Evolutionary conservation across 2,329 filamentous ascomycete species (phyloP).

Genomic region (Alternaria brassicae): DNA sequence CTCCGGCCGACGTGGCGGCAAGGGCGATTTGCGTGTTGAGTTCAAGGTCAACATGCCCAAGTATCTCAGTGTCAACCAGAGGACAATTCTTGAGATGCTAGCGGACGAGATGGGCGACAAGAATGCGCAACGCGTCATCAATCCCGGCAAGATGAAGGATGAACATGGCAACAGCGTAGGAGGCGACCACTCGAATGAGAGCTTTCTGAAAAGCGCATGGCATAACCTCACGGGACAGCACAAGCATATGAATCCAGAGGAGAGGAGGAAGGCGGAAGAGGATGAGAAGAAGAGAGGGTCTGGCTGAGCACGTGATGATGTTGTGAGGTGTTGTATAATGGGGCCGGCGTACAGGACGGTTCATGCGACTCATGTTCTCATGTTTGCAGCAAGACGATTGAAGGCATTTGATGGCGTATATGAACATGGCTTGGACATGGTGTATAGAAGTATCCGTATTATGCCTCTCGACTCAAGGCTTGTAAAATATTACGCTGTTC

Average conservation of each 20-base stretch:
- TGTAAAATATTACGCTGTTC: conserved; percentile 28
- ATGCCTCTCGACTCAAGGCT: conserved; percentile 48
- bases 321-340: conserved; percentile 16
- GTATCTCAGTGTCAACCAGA: conserved; percentile 87
- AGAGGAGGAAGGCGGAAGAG: conserved; percentile 45
- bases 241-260: conserved; percentile 29
- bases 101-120: conserved; percentile 96
- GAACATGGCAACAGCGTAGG: conserved; percentile 22
- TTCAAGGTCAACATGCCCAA: conserved; percentile 97
- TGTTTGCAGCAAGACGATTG: conserved; percentile 24
- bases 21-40: conserved; percentile 88
- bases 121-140: conserved; percentile 91
- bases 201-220: conserved; percentile 93
- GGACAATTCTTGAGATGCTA: conserved; percentile 92
- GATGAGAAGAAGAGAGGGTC: conserved; percentile 46
- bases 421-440: conserved; percentile 15
- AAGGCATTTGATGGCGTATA: conserved; percentile 43
- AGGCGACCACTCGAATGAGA: conserved; percentile 74
- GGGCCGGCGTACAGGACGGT: conserved; percentile 17
- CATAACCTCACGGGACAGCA: conserved; percentile 84
- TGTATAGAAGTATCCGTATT: conserved; percentile 32
- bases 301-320: conserved; percentile 33
- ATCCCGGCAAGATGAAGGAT: conserved; percentile 63
- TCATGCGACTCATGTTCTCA: conserved; percentile 7
- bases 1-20: conserved; percentile 62